These are phyloP conservation scores for Capsicum pubescens DNA, from an alignment of 257 asterid genomes.

Conservation along the genomic window DNA sequence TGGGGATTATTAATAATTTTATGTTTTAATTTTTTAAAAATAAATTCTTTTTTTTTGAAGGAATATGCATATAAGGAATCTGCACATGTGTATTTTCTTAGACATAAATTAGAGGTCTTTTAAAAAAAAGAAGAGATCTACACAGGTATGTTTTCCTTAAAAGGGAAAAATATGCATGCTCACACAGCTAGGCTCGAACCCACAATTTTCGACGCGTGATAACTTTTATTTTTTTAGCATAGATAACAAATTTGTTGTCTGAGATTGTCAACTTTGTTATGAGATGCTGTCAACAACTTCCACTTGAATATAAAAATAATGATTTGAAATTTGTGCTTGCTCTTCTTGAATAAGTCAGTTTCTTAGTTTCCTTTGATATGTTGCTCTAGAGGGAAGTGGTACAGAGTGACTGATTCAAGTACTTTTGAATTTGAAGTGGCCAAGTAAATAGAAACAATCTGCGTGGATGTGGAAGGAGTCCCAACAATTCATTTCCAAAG, in stretches of 20 bases:
- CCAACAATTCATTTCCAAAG: not conserved
- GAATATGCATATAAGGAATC: too few relatives aligned
- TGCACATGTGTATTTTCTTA: too few relatives aligned
- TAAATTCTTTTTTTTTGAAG: too few relatives aligned
- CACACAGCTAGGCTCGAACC: too few relatives aligned
- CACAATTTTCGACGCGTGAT: not conserved
- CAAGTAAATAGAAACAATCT: not conserved
- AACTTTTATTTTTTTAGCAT: slow-evolving; percentile 25
- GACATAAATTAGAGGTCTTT: too few relatives aligned
- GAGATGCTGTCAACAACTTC: not conserved
- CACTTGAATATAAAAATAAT: not conserved
- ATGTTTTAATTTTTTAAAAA: too few relatives aligned
- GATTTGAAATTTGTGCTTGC: not conserved
- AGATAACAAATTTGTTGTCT: slow-evolving; percentile 14
- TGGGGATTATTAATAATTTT: too few relatives aligned
- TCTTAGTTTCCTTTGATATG: not conserved
- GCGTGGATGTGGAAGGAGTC: not conserved
- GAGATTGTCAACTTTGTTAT: not conserved
- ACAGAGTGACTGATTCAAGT: not conserved
- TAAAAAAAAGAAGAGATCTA: too few relatives aligned
- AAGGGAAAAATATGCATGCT: too few relatives aligned
- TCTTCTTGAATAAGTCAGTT: not conserved
- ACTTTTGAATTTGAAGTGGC: not conserved
- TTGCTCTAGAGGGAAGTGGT: not conserved
- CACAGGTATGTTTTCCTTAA: too few relatives aligned